phyloP scores from a whole-genome alignment of 176 grass and related monocot species.

The Musa acuminata region DNA sequence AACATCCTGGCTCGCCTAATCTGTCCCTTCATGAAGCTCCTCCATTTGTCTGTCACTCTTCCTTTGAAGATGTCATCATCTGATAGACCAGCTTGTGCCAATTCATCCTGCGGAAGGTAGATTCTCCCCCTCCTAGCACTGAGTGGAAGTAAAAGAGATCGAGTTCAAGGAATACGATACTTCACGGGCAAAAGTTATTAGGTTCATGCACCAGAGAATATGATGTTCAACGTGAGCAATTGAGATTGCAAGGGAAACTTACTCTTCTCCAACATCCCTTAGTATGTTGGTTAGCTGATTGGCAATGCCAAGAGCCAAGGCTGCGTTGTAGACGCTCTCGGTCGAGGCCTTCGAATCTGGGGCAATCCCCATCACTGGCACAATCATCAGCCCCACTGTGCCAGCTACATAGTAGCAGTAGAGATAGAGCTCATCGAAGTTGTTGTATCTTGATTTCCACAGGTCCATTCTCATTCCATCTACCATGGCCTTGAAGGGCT shows the following conservation, averaged over 20 bases:
- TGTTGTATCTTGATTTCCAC: slow-evolving; percentile 76
- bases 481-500: slow-evolving; percentile 99
- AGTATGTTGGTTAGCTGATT: slow-evolving; percentile 99
- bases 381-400: slow-evolving; percentile 86
- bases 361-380: slow-evolving; percentile 92
- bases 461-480: slow-evolving; percentile 94
- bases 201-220: too few relatives aligned
- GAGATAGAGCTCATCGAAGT: slow-evolving; percentile 89
- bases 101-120: slow-evolving; percentile 88
- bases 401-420: slow-evolving; percentile 98
- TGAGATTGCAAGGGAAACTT: slow-evolving; percentile 17
- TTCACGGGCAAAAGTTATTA: not conserved
- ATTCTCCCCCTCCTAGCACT: slow-evolving; percentile 89
- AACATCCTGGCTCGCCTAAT: slow-evolving; percentile 81
- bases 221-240: too few relatives aligned
- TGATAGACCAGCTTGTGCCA: slow-evolving; percentile 53
- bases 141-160: slow-evolving; percentile 28
- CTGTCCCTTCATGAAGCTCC: slow-evolving; percentile 92
- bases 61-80: slow-evolving; percentile 86
- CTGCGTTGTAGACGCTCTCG: slow-evolving; percentile 69
- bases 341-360: slow-evolving; percentile 64
- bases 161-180: slow-evolving; percentile 4
- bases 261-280: slow-evolving; percentile 96
- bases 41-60: slow-evolving; percentile 89
- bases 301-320: slow-evolving; percentile 79